phyloP scores from a whole-genome alignment of 1,139 yeast species.

The Waltiozyma sp. region DNA sequence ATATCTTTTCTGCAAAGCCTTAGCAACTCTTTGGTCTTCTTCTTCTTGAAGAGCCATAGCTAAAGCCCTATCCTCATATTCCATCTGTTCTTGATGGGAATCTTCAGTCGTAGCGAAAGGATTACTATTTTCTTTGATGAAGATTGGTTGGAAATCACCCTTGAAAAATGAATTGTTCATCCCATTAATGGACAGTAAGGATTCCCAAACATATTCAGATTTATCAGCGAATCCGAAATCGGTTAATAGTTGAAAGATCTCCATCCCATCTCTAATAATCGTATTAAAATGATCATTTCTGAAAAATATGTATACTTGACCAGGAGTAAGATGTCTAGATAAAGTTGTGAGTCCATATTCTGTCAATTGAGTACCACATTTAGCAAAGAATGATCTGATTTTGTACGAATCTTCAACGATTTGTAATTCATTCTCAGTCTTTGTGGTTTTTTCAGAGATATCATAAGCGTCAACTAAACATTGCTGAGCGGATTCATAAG shows the following conservation, averaged over 20 bases:
- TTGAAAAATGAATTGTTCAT: constrained; percentile 54
- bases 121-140: constrained; percentile 2
- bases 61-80: constrained; percentile 29
- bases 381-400: constrained; percentile 23
- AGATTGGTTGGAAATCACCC: constrained; percentile 41
- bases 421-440: constrained; percentile 15
- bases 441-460: constrained; percentile 13
- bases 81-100: constrained; percentile 1
- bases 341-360: constrained; percentile 41
- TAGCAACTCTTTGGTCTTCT: constrained; percentile 49
- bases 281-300: constrained; percentile 82
- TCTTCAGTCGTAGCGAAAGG: constrained; percentile 4
- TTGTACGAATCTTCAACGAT: constrained; percentile 20
- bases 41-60: constrained; percentile 48
- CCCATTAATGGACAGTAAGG: constrained; percentile 56
- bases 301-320: constrained; percentile 55
- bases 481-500: constrained; percentile 37
- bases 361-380: constrained; percentile 64
- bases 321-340: constrained; percentile 29
- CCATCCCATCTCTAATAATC: constrained; percentile 38
- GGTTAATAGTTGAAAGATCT: constrained; percentile 54
- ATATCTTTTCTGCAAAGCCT: constrained; percentile 28
- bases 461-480: constrained; percentile 27
- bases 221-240: constrained; percentile 52
- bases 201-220: constrained; percentile 62